Percentiles rank a stretch among this genome's conserved stretches.
Conservation (phyloP, 1,284 basidiomycete species). For the Tranzscheliella williamsii region DNA sequence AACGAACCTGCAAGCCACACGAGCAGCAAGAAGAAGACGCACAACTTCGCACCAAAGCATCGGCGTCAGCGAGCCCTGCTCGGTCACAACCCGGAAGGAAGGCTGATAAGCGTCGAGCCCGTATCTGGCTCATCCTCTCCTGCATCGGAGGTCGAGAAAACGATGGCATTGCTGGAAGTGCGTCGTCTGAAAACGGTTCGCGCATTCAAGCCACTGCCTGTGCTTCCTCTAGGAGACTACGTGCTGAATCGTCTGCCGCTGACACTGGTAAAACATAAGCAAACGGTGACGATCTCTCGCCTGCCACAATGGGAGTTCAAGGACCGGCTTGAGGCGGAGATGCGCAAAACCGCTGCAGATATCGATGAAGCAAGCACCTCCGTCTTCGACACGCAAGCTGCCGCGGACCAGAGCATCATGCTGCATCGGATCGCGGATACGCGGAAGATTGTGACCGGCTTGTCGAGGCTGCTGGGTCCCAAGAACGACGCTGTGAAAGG, state of each 20-base stretch:
- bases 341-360: conserved; percentile 41
- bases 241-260: conserved; percentile 16
- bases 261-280: conserved; percentile 27
- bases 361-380: conserved; percentile 37
- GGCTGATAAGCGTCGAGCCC: conserved; percentile 37
- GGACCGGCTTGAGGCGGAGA: conserved; percentile 29
- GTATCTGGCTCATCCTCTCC: conserved; percentile 9
- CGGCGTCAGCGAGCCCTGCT: conserved; percentile 29
- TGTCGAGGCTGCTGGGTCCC: conserved; percentile 75
- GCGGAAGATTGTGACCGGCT: conserved; percentile 78
- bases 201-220: conserved; percentile 9
- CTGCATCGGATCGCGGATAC: conserved; percentile 77
- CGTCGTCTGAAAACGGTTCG: conserved; percentile 35
- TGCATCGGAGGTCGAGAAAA: conserved; percentile 21
- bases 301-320: conserved; percentile 39
- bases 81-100: conserved; percentile 27
- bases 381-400: conserved; percentile 45
- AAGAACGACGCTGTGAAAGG: conserved; percentile 83
- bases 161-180: conserved; percentile 33
- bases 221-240: conserved; percentile 5
- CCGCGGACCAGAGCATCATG: conserved; percentile 62
- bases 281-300: conserved; percentile 34
- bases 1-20: conserved; percentile 13
- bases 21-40: conserved; percentile 7
- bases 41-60: conserved; percentile 39